Evolutionary conservation across 2,329 filamentous ascomycete species (phyloP).

Genomic region (Calonectria crousiana): DNA sequence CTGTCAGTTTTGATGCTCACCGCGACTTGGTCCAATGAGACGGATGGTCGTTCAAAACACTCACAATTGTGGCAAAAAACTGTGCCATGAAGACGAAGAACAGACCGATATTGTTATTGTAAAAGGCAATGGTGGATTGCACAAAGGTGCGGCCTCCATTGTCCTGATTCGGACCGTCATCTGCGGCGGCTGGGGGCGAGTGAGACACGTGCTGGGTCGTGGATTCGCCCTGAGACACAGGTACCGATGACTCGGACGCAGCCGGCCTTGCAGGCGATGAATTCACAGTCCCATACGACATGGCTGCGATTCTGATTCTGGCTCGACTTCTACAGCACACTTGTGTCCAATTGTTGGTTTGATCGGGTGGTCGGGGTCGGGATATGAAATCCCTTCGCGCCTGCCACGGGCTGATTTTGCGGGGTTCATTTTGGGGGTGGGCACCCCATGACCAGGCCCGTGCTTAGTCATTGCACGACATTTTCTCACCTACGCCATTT

Average conservation of each 20-base stretch:
- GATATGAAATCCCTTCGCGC: not conserved
- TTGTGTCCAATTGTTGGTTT: not conserved
- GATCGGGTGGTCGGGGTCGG: not conserved
- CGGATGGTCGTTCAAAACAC: not conserved
- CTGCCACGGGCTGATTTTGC: not conserved
- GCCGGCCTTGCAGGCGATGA: not conserved
- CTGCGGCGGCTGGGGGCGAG: not conserved
- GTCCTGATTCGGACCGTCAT: not conserved
- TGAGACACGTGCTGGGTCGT: not conserved
- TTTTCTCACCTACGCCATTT: not conserved
- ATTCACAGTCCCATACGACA: conserved; percentile 27
- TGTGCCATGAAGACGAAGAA: conserved; percentile 56
- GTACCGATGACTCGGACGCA: not conserved
- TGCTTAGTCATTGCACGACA: not conserved
- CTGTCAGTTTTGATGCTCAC: conserved; percentile 14
- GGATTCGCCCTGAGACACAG: not conserved
- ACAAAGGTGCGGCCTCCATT: not conserved
- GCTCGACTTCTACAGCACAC: not conserved
- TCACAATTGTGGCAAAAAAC: conserved; percentile 55
- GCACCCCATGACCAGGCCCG: not conserved
- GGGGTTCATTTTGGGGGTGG: not conserved
- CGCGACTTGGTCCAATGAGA: too few relatives aligned
- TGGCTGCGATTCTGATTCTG: conserved; percentile 2
- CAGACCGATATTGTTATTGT: conserved; percentile 56
- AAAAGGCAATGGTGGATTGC: conserved; percentile 55